Percentiles rank a stretch among this genome's conserved stretches.
Evolutionary conservation across 345 rosid genomes (phyloP).

Genomic region (Luvunga scandens): DNA sequence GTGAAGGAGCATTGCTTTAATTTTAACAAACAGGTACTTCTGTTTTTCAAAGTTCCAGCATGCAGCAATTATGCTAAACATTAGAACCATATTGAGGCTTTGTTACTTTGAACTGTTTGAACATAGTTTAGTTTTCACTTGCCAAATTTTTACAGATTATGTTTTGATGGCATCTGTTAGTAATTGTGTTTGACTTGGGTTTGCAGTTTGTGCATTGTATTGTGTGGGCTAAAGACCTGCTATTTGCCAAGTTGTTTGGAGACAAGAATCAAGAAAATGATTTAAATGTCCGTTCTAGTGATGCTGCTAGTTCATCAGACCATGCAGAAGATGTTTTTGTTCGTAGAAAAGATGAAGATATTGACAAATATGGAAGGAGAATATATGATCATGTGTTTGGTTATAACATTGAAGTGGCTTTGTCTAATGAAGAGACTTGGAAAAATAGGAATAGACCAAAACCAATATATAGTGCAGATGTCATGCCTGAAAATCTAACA

Average conservation of each 20-base stretch:
- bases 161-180: neutral
- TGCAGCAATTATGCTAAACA: neutral
- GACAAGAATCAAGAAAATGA: constrained; percentile 96
- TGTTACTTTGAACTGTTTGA: neutral
- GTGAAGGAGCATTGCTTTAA: neutral
- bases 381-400: constrained; percentile 99
- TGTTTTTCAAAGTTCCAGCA: neutral
- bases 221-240: constrained; percentile 98
- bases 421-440: constrained; percentile 97
- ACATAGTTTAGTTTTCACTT: neutral
- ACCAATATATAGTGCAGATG: constrained; percentile 74
- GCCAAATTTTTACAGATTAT: neutral
- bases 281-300: constrained; percentile 82
- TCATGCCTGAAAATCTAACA: constrained; percentile 44
- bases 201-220: constrained; percentile 97
- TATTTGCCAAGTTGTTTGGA: constrained; percentile 95
- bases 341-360: constrained; percentile 63
- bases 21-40: neutral
- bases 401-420: constrained; percentile 83
- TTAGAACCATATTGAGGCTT: neutral
- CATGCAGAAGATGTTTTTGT: constrained; percentile 69
- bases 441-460: constrained; percentile 74
- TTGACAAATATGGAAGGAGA: constrained; percentile 83
- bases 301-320: constrained; percentile 62
- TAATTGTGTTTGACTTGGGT: neutral